A percentile compares a stretch with the other conserved stretches of the same genome.
phyloP scores from a whole-genome alignment of 371 early-diverging fungal species.

The Apophysomyces trapeziformis region DNA sequence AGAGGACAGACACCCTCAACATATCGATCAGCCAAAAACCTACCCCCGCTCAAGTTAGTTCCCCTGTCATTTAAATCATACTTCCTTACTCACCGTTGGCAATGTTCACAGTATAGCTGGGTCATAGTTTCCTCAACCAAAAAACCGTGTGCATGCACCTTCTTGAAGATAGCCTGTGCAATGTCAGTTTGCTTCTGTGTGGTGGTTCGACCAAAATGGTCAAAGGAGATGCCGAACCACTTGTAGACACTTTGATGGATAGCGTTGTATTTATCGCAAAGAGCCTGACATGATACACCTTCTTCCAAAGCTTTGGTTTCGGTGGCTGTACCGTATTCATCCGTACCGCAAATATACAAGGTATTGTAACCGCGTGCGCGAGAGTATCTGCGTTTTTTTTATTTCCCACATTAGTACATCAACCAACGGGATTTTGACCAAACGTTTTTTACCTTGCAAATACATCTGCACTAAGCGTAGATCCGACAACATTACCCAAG shows the following conservation, averaged over 20 bases:
- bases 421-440: neutral
- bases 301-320: conserved; percentile 99
- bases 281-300: conserved; percentile 85
- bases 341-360: conserved; percentile 98
- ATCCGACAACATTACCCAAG: conserved; percentile 99
- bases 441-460: conserved; percentile 75
- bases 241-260: conserved; percentile 93
- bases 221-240: conserved; percentile 97
- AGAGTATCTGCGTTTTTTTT: conserved; percentile 71
- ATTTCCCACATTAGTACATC: neutral
- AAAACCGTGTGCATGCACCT: conserved; percentile 79
- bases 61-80: neutral
- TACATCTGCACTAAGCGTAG: conserved; percentile 98
- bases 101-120: conserved; percentile 93
- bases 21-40: conserved; percentile 99
- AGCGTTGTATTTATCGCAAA: conserved; percentile 97
- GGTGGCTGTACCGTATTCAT: conserved; percentile 99
- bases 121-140: conserved; percentile 80
- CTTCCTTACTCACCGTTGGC: conserved; percentile 63
- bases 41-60: conserved; percentile 20
- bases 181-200: conserved; percentile 91
- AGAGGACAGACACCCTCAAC: conserved; percentile 98
- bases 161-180: conserved; percentile 91
- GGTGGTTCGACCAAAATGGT: conserved; percentile 98
- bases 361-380: conserved; percentile 92